Conservation (phyloP, 2,329 filamentous ascomycete species). For the Hysterium pulicare region DNA sequence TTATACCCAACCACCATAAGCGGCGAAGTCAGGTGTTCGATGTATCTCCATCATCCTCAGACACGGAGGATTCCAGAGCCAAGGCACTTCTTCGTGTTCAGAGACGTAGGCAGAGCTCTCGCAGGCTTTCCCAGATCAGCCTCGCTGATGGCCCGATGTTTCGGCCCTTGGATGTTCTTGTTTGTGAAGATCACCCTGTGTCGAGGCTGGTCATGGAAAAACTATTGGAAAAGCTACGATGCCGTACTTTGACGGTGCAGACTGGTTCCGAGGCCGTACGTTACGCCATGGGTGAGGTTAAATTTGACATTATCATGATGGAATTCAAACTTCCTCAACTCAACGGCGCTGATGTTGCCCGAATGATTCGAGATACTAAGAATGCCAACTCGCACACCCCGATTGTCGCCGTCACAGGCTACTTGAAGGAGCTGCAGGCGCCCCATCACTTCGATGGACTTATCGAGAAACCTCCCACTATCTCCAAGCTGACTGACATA, state of each 20-base stretch:
- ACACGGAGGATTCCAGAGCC: slow-evolving; percentile 91
- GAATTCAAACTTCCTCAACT: slow-evolving; percentile 95
- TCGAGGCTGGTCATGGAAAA: slow-evolving; percentile 99
- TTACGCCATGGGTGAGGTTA: slow-evolving; percentile 93
- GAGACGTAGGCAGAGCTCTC: slow-evolving; percentile 89
- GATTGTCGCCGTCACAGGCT: slow-evolving; percentile 94
- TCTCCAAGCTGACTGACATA: slow-evolving; percentile 84
- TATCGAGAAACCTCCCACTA: slow-evolving; percentile 94
- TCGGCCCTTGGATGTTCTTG: slow-evolving; percentile 85
- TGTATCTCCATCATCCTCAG: slow-evolving; percentile 93
- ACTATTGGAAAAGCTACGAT: slow-evolving; percentile 88
- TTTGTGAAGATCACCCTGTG: slow-evolving; percentile 96
- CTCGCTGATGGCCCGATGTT: slow-evolving; percentile 81
- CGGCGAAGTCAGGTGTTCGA: slow-evolving; percentile 92
- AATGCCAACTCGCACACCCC: slow-evolving; percentile 93
- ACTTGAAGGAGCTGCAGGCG: slow-evolving; percentile 93
- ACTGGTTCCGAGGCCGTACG: slow-evolving; percentile 90
- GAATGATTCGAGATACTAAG: slow-evolving; percentile 96
- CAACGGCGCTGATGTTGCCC: slow-evolving; percentile 89
- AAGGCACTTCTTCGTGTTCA: slow-evolving; percentile 91
- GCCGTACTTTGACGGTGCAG: slow-evolving; percentile 85
- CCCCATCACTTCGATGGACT: slow-evolving; percentile 94
- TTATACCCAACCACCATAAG: slow-evolving; percentile 70
- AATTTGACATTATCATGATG: slow-evolving; percentile 98
- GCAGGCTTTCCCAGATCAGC: slow-evolving; percentile 86